Evolutionary conservation across 331 rosid species (phyloP), one percentile per base, ranked within the genome.

Genomic region (Saraca asoca): DNA sequence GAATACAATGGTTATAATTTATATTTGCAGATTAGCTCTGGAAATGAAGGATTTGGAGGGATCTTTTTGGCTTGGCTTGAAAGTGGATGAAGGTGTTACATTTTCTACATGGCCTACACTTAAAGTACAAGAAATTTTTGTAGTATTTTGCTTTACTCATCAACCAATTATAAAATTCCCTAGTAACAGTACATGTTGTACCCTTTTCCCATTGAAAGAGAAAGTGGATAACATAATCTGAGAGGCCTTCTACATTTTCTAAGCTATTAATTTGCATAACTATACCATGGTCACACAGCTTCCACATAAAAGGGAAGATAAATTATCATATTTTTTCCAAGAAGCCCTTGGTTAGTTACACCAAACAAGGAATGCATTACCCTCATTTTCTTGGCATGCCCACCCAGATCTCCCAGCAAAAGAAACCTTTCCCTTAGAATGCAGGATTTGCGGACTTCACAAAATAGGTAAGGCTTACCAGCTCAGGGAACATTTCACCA

Each of bases 51-150:
- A 74, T 69, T 83, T 81, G 85, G 70, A 68, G 73, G 76, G 69
- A 7, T 43, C 67, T 78, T 70, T 82, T 79, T 87, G 95, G 90
- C 96, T 89, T 85, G 89, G 85, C 96, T 85, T 92, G 88, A 65
- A 89, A 89, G 98, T 79, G 89, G 85, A 89, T 87, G 88, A 86
- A 86, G 87, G 81, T 81, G 80, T 82, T 72, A 70, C 80, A 85
- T 75, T 85, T 84, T 85, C 85, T 59, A 73, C 87, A 87, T 82
- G 87, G 87, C 89, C 93, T 70, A 82, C 78, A 66, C 93, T 89
- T 85, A 75, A 87, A 88, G 96, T 79, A 57, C 85, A 87, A 89
- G 88, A 77, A 71, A 87, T 5, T 80, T 66, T 84, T 77, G 61
- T 69, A 77, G 80, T 69, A 51, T 78, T 69, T 84, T 88, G 97